Evolutionary conservation across 2,329 filamentous ascomycete species (phyloP).

Genomic region (Didymella keratinophila): DNA sequence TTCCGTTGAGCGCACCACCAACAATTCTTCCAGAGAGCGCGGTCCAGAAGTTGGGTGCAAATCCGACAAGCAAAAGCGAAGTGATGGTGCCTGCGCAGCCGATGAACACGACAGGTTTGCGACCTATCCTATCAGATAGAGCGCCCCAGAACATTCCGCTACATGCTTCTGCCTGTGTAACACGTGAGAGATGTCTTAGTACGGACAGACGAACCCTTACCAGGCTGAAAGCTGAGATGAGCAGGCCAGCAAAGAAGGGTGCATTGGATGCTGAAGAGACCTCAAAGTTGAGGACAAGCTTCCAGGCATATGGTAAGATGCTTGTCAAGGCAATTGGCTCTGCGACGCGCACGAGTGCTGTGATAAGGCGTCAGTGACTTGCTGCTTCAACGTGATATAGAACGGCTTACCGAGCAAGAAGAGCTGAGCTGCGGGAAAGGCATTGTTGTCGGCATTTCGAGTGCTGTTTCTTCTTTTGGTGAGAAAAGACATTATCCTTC

Average conservation of each 20-base stretch:
- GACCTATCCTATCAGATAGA: slow-evolving; percentile 51
- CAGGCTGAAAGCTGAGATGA: slow-evolving; percentile 92
- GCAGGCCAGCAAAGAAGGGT: slow-evolving; percentile 84
- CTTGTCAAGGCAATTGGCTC: slow-evolving; percentile 93
- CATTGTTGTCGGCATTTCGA: slow-evolving; percentile 70
- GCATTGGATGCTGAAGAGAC: slow-evolving; percentile 55
- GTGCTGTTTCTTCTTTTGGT: slow-evolving; percentile 63
- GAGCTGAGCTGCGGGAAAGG: slow-evolving; percentile 82
- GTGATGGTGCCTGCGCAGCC: slow-evolving; percentile 79
- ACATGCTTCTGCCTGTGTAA: slow-evolving; percentile 70
- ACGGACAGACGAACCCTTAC: not conserved
- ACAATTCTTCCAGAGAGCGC: slow-evolving; percentile 78
- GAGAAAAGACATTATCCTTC: slow-evolving; percentile 64
- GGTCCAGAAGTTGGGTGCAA: slow-evolving; percentile 83
- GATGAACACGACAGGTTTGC: slow-evolving; percentile 51
- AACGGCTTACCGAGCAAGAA: slow-evolving; percentile 76
- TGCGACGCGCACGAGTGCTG: slow-evolving; percentile 89
- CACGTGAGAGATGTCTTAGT: not conserved
- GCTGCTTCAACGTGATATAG: not conserved
- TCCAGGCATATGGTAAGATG: slow-evolving; percentile 80
- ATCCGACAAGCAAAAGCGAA: slow-evolving; percentile 82
- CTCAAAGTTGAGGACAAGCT: slow-evolving; percentile 49
- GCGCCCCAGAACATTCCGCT: slow-evolving; percentile 73
- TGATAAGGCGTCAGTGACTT: slow-evolving; percentile 14
- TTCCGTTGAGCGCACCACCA: slow-evolving; percentile 87